A percentile compares a stretch with the other conserved stretches of the same genome.
These are phyloP conservation scores for Nicotiana benthamiana DNA, from an alignment of 257 asterid species.

Conservation along the genomic window DNA sequence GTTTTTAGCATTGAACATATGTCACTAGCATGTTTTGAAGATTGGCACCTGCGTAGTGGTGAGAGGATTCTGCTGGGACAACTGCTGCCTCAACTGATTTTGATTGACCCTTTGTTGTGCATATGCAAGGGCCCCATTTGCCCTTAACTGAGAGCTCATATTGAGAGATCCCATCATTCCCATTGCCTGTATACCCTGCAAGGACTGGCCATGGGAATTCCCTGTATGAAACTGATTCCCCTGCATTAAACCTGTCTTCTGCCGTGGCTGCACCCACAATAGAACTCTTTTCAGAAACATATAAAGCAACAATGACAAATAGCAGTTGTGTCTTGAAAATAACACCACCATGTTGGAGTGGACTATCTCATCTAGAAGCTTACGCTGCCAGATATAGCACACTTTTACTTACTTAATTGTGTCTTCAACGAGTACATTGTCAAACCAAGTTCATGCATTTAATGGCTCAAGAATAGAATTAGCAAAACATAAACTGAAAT, in stretches of 20 bases:
- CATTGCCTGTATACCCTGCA: constrained; percentile 70
- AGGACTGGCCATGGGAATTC: constrained; percentile 69
- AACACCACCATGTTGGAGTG: neutral
- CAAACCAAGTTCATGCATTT: neutral
- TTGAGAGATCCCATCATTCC: constrained; percentile 63
- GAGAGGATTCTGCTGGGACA: constrained; percentile 65
- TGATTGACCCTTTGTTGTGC: constrained; percentile 52
- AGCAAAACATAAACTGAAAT: neutral
- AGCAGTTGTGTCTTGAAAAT: neutral
- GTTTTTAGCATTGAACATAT: neutral
- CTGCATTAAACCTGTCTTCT: constrained; percentile 65
- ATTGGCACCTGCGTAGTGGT: constrained; percentile 54
- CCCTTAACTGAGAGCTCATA: constrained; percentile 61
- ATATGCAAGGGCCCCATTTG: constrained; percentile 43
- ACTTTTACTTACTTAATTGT: too few relatives aligned
- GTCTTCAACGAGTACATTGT: neutral
- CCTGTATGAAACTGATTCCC: constrained; percentile 77
- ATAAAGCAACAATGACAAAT: constrained; percentile 6
- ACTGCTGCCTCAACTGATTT: constrained; percentile 65
- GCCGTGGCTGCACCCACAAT: constrained; percentile 67
- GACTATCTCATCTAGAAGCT: too few relatives aligned
- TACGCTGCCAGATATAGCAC: too few relatives aligned
- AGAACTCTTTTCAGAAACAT: constrained; percentile 19
- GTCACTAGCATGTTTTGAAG: neutral
- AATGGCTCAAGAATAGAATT: neutral